Base-by-base conservation (phyloP, 1,284 basidiomycete species). In the Ganoderma lingzhi region DNA sequence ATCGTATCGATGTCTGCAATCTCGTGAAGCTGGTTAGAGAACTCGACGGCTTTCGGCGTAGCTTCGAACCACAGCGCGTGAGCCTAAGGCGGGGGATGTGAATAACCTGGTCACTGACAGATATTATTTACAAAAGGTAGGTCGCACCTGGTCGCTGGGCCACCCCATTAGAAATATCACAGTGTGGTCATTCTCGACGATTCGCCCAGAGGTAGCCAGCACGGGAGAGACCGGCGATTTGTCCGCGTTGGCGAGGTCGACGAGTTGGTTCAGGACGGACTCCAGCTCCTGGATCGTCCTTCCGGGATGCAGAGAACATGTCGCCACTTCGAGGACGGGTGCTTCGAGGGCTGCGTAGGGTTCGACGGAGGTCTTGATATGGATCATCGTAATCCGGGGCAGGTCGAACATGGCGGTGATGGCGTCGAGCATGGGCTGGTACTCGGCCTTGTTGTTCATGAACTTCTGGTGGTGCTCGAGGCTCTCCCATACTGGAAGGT, bases 311-410 rank as follows among this genome's bases (percentile, higher is more conserved):
- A 66, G 32, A 17, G 66, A 71, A 64, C 73, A 65, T 63, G 63
- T 56, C 14, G 72, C 73, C 30, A 76, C 63, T 65, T 76, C 75
- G 28, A 71, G 72, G 6, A 70, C 67, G 2, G 74, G 75, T 12
- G 74, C 72, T 35, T 64, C 67, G 45, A 74, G 62, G 19, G 74
- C 75, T 55, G 68, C 65, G 67, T 64, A 74, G 3, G 75, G 73
- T 48, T 74, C 75, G 42, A 39, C 67, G 9, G 67, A 67, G 41
- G 71, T 69, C 39, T 71, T 61, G 60, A 76, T 69, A 64, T 76
- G 75, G n/a, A 73, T 15, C 66, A 75, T 67, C 17, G 67, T 63
- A 28, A 62, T 42, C 0, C 42, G 42, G 17, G 66, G 42, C 44
- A 35, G 8, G 59, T 66, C 64, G 44, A 73, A 66, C 61, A 71